phyloP scores from a whole-genome alignment of 1,139 yeast genomes.

The Hyphopichia fennica region DNA sequence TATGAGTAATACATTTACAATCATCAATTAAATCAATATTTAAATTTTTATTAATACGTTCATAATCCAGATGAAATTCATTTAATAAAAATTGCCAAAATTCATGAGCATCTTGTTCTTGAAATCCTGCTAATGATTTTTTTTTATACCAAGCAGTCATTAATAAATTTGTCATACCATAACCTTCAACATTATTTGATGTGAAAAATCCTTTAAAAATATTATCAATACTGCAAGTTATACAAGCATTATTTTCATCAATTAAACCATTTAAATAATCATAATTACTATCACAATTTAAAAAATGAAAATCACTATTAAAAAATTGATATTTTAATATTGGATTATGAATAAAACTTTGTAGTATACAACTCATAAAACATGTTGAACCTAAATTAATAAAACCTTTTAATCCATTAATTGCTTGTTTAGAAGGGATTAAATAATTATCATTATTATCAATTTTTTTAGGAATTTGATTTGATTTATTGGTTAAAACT shows the following conservation, averaged over 20 bases:
- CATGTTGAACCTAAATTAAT: constrained; percentile 96
- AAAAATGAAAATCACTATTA: constrained; percentile 57
- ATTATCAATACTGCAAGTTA: constrained; percentile 81
- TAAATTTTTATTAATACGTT: constrained; percentile 18
- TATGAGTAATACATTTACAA: constrained; percentile 81
- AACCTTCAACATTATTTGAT: constrained; percentile 57
- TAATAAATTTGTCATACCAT: constrained; percentile 71
- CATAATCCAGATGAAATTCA: constrained; percentile 68
- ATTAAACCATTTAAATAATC: constrained; percentile 22
- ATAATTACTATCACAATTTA: constrained; percentile 33
- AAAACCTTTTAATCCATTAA: constrained; percentile 80
- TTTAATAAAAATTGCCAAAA: constrained; percentile 89
- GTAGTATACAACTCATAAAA: constrained; percentile 88
- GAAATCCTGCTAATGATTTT: constrained; percentile 84
- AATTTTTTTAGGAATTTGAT: constrained; percentile 14
- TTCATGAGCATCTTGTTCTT: constrained; percentile 98
- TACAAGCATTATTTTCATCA: constrained; percentile 53
- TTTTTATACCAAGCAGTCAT: constrained; percentile 84
- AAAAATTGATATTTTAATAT: constrained; percentile 74
- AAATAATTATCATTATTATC: constrained; percentile 24
- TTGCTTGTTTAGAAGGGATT: constrained; percentile 60
- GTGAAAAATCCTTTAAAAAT: constrained; percentile 69
- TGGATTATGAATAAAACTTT: constrained; percentile 86
- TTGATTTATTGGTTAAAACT: constrained; percentile 18
- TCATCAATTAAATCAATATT: not conserved